A percentile compares a stretch with the other conserved stretches of the same genome.
These are phyloP conservation scores for Stentor roeselii DNA, from an alignment of 73 alveolate species.

Conservation along the genomic window DNA sequence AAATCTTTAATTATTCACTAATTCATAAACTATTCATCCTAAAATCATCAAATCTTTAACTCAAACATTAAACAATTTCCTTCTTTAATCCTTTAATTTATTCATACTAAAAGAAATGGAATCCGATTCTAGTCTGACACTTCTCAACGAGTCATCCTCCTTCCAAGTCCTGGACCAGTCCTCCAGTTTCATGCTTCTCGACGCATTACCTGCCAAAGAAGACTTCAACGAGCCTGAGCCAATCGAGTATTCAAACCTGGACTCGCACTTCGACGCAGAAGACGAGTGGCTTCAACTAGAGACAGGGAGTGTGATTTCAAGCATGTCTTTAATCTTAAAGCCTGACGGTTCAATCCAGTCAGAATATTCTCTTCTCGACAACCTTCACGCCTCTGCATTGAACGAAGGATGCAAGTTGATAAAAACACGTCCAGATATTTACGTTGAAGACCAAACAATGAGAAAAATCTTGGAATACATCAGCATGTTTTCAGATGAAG, in stretches of 20 bases:
- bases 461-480: conserved; percentile 73
- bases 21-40: not conserved
- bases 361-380: conserved; percentile 14
- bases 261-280: not conserved
- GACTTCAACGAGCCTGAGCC: not conserved
- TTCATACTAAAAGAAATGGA: not conserved
- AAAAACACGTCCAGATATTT: conserved; percentile 65
- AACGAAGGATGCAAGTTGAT: conserved; percentile 35
- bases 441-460: conserved; percentile 74
- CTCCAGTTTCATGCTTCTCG: not conserved
- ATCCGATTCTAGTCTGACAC: conserved; percentile 7
- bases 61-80: not conserved
- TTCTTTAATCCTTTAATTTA: not conserved
- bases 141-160: not conserved
- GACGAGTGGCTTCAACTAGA: conserved; percentile 27
- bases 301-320: not conserved
- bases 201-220: not conserved
- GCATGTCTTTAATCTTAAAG: not conserved
- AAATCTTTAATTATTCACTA: too few species aligned
- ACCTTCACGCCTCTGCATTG: conserved; percentile 19
- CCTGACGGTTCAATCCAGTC: not conserved
- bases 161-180: not conserved
- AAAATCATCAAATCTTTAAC: not conserved
- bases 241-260: too few species aligned
- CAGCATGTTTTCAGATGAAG: conserved; percentile 77